Percentiles rank a stretch among this genome's conserved stretches.
phyloP scores from a whole-genome alignment of 495 filamentous ascomycete genomes.

The Cetradonia linearis region DNA sequence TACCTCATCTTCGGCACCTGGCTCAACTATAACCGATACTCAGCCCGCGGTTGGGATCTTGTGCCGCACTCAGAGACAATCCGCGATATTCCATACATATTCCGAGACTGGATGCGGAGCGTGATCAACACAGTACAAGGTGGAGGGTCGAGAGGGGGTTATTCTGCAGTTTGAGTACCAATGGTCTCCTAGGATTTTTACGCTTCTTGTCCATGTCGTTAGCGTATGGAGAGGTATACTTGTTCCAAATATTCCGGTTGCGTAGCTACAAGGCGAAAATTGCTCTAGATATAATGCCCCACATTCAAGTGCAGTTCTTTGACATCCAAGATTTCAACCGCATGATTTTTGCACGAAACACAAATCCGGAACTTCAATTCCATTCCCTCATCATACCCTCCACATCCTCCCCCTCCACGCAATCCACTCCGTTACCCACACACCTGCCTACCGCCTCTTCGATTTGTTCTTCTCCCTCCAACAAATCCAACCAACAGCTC shows the following conservation, averaged over 20 bases:
- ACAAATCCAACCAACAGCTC: constrained; percentile 46
- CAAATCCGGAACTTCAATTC: not conserved
- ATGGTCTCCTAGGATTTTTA: not conserved
- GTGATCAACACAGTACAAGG: constrained; percentile 78
- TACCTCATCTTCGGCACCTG: constrained; percentile 98
- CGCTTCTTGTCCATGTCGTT: constrained; percentile 12
- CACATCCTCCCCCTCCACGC: constrained; percentile 56
- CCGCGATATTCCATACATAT: constrained; percentile 80
- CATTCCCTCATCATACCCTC: constrained; percentile 37
- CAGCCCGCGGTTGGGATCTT: constrained; percentile 88
- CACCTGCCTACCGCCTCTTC: constrained; percentile 55
- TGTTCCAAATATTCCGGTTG: not conserved
- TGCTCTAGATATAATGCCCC: not conserved
- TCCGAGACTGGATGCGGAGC: constrained; percentile 74
- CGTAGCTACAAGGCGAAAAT: not conserved
- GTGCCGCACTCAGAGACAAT: constrained; percentile 88
- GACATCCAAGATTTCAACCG: not conserved
- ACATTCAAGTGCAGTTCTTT: not conserved
- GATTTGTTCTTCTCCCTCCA: constrained; percentile 48
- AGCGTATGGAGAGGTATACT: not conserved
- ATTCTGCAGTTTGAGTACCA: constrained; percentile 70
- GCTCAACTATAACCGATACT: constrained; percentile 98
- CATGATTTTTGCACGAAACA: too few relatives aligned
- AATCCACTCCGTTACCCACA: constrained; percentile 51
- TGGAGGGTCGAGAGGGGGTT: constrained; percentile 70